A percentile compares a stretch with the other conserved stretches of the same genome.
Evolutionary conservation across 1,284 basidiomycete species (phyloP).

Genomic region (Schizophyllum amplum): DNA sequence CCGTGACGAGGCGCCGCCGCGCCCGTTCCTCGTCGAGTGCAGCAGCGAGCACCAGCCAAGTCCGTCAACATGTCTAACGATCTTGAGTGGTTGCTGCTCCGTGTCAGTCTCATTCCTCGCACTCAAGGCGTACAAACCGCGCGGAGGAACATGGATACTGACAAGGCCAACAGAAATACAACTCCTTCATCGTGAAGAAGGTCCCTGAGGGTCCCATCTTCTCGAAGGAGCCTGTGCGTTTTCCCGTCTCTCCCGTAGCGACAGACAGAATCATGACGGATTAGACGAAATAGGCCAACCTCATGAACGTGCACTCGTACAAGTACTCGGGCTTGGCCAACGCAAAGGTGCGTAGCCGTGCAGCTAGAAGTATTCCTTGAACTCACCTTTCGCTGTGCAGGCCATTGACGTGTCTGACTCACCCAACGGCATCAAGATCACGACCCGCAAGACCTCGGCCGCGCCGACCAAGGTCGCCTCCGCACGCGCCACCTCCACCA

Average conservation of each 20-base stretch:
- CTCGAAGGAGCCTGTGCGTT: conserved; percentile 76
- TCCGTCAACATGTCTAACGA: conserved; percentile 64
- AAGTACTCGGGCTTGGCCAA: conserved; percentile 88
- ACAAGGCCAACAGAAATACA: conserved; percentile 52
- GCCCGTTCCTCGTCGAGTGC: not conserved
- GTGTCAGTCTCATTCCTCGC: conserved; percentile 44
- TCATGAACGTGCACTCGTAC: conserved; percentile 79
- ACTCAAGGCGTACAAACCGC: too few relatives aligned
- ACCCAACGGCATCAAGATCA: conserved; percentile 56
- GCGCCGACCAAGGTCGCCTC: conserved; percentile 45
- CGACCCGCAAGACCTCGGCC: conserved; percentile 62
- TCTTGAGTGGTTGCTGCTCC: conserved; percentile 87
- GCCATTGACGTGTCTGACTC: conserved; percentile 60
- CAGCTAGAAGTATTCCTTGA: not conserved
- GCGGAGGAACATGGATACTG: not conserved
- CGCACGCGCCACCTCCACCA: conserved; percentile 39
- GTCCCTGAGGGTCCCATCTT: conserved; percentile 66
- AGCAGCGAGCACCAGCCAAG: conserved; percentile 3
- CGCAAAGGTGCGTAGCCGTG: conserved; percentile 48
- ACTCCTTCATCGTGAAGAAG: conserved; percentile 79
- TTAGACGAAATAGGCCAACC: conserved; percentile 59
- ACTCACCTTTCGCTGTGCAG: conserved; percentile 26
- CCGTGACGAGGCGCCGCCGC: not conserved
- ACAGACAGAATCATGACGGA: conserved; percentile 3
- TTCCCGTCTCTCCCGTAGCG: not conserved